phyloP scores from a whole-genome alignment of 176 grass and related monocot species.

The Phoenix dactylifera region DNA sequence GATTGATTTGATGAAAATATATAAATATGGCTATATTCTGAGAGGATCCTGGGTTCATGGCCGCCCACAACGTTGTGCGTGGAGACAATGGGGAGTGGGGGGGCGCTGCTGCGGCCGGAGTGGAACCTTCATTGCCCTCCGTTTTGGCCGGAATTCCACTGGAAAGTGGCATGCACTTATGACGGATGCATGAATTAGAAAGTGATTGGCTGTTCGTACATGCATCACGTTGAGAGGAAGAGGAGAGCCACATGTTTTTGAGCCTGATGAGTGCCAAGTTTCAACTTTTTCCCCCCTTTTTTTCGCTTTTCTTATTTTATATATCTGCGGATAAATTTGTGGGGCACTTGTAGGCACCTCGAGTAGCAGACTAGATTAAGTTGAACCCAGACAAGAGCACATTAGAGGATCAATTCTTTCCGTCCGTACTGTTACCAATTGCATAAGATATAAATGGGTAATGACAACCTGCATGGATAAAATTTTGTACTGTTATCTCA shows the following conservation, averaged over 20 bases:
- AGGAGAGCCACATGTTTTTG: background rate
- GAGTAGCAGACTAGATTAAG: no score
- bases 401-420: no score
- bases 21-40: conserved; percentile 6
- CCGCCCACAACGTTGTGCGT: conserved; percentile 7
- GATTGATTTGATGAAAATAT: conserved; percentile 12
- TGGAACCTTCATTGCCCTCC: conserved; percentile 1
- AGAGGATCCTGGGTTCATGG: conserved; percentile 17
- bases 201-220: conserved; percentile 6
- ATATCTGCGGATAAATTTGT: no score
- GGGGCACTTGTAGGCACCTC: no score
- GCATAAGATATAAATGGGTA: no score
- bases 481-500: no score
- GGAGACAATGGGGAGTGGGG: conserved; percentile 32
- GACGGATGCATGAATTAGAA: conserved; percentile 17
- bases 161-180: conserved; percentile 26
- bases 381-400: no score
- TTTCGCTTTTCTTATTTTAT: no score
- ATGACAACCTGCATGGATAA: no score
- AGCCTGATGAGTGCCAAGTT: no score
- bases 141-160: conserved; percentile 20
- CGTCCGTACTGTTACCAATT: no score
- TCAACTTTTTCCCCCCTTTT: no score
- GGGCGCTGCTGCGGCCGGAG: conserved; percentile 20
- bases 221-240: background rate